Percentiles rank a stretch among this genome's conserved stretches.
These are phyloP conservation scores for Ophioceras dolichostomum DNA, from an alignment of 2,329 filamentous ascomycete genomes.

Conservation along the genomic window DNA sequence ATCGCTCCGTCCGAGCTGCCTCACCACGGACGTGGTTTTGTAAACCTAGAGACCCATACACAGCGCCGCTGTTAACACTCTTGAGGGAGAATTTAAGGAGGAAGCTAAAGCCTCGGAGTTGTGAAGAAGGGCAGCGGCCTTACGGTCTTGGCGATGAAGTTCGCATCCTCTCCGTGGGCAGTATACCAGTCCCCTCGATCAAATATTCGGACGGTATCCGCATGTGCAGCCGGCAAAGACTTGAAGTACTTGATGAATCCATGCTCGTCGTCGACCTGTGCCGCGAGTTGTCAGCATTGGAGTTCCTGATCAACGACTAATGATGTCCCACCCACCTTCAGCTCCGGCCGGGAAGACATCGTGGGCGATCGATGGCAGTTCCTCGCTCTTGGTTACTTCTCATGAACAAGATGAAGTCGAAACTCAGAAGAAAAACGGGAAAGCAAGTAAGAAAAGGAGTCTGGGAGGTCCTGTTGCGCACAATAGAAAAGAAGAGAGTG, in stretches of 20 bases:
- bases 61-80: too few relatives aligned
- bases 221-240: conserved; percentile 57
- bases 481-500: too few relatives aligned
- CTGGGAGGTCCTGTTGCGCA: too few relatives aligned
- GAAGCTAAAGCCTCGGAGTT: background rate
- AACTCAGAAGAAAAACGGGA: too few relatives aligned
- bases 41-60: conserved; percentile 50
- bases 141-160: conserved; percentile 69
- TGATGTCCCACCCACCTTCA: conserved; percentile 40
- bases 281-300: too few relatives aligned
- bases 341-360: conserved; percentile 61
- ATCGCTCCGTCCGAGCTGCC: conserved; percentile 75
- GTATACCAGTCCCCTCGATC: conserved; percentile 94
- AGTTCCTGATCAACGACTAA: too few relatives aligned
- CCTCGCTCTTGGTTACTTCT: too few relatives aligned
- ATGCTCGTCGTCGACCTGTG: conserved; percentile 84
- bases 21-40: conserved; percentile 91
- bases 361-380: too few relatives aligned
- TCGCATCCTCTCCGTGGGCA: conserved; percentile 76
- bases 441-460: too few relatives aligned
- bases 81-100: background rate
- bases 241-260: conserved; percentile 97
- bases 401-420: too few relatives aligned
- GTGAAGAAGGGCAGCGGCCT: conserved; percentile 9
- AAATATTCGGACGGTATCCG: conserved; percentile 78